Percentiles rank a stretch among this genome's conserved stretches.
phyloP scores from a whole-genome alignment of 495 filamentous ascomycete species.

The Umbilicaria muhlenbergii region DNA sequence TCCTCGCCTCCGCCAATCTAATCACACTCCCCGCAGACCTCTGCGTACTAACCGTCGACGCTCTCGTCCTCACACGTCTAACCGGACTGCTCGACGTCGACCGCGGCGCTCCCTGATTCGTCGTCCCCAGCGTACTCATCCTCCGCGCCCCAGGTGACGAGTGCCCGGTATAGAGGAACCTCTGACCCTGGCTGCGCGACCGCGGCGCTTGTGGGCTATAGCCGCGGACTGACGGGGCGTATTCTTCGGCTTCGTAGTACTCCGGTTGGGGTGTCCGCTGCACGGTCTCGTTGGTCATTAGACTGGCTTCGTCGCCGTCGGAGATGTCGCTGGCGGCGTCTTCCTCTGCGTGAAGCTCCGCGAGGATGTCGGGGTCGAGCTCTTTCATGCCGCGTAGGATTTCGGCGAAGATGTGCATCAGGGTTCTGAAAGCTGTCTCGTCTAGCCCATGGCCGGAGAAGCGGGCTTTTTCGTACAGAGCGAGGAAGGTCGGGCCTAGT shows the following conservation, averaged over 20 bases:
- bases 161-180: constrained; percentile 6
- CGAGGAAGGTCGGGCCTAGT: constrained; percentile 47
- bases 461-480: constrained; percentile 65
- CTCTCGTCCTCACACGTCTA: too few species aligned
- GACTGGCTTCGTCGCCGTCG: constrained; percentile 4
- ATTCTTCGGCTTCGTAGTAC: background rate
- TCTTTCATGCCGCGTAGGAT: constrained; percentile 61
- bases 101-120: constrained; percentile 20
- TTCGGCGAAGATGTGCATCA: constrained; percentile 83
- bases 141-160: constrained; percentile 10
- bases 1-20: constrained; percentile 23
- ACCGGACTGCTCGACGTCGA: constrained; percentile 3
- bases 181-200: constrained; percentile 1
- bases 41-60: too few species aligned
- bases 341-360: constrained; percentile 21
- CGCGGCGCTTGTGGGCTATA: background rate
- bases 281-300: constrained; percentile 5
- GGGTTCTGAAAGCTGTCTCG: constrained; percentile 54
- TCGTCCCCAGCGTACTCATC: constrained; percentile 20
- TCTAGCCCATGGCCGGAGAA: constrained; percentile 48
- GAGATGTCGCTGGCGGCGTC: constrained; percentile 15
- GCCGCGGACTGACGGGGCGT: background rate
- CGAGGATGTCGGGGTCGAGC: constrained; percentile 33
- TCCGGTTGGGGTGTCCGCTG: constrained; percentile 7
- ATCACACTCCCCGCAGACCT: constrained; percentile 31